phyloP scores from a whole-genome alignment of 106 monocot genomes.

The Apostasia shenzhenica region DNA sequence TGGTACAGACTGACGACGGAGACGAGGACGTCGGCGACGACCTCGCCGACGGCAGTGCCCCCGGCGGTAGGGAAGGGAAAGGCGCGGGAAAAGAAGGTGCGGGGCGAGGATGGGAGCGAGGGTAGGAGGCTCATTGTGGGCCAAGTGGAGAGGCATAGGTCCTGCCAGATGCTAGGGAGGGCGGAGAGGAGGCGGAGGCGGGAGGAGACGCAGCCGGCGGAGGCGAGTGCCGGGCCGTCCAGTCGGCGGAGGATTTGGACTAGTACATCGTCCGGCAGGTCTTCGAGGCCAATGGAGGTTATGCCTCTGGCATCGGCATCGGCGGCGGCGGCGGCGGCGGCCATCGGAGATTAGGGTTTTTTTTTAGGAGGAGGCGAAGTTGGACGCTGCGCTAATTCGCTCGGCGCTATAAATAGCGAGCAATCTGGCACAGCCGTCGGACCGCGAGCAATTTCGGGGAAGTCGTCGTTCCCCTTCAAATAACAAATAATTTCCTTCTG shows the following conservation, averaged over 20 bases:
- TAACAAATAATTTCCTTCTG: too few species aligned
- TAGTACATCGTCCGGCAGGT: constrained; percentile 64
- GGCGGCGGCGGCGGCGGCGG: not conserved
- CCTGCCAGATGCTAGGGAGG: constrained; percentile 37
- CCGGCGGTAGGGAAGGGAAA: constrained; percentile 19
- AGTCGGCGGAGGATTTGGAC: constrained; percentile 33
- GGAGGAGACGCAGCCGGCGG: constrained; percentile 32
- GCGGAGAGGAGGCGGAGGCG: constrained; percentile 38
- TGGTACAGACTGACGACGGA: constrained; percentile 69
- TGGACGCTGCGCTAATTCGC: too few species aligned
- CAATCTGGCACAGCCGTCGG: too few species aligned
- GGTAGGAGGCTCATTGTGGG: constrained; percentile 45
- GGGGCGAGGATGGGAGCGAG: constrained; percentile 11
- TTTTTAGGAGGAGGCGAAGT: too few species aligned
- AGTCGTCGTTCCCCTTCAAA: too few species aligned
- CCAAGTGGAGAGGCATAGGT: constrained; percentile 56
- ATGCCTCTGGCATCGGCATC: too few species aligned
- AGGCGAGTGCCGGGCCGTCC: constrained; percentile 55
- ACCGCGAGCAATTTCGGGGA: too few species aligned
- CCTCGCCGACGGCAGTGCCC: not conserved
- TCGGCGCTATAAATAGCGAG: too few species aligned
- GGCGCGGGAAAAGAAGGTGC: constrained; percentile 41
- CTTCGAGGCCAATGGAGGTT: constrained; percentile 23
- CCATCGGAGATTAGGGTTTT: not conserved
- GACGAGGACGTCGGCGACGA: constrained; percentile 18